Evolutionary conservation across 331 rosid species (phyloP).

Genomic region (Telfairia occidentalis): DNA sequence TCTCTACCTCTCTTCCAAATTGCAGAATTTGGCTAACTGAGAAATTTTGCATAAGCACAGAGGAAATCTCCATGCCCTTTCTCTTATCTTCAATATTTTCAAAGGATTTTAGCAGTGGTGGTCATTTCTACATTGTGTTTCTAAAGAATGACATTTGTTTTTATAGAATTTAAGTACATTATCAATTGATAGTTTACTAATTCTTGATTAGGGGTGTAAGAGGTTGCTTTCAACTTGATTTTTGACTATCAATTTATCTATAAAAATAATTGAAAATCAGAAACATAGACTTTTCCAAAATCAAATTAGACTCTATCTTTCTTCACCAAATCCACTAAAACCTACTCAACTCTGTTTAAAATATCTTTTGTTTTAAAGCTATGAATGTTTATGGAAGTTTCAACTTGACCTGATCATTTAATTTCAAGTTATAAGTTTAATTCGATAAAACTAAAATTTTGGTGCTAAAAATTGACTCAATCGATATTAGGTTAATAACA

Average conservation of each 20-base stretch:
- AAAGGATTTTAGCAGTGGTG: no score
- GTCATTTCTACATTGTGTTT: no score
- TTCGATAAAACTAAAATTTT: background rate
- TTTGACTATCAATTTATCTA: background rate
- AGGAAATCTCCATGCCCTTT: background rate
- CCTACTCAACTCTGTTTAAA: no score
- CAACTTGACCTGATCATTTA: no score
- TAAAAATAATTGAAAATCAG: background rate
- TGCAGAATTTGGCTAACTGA: background rate
- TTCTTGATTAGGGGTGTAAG: background rate
- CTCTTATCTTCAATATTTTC: no score
- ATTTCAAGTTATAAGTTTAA: background rate
- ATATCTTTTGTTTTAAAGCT: background rate
- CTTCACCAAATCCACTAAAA: background rate
- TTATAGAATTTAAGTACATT: no score
- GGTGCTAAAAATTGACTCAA: no score
- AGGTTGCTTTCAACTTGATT: background rate
- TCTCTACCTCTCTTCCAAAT: background rate
- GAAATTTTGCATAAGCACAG: background rate
- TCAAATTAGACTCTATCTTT: background rate
- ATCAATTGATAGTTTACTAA: no score
- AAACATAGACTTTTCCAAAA: background rate
- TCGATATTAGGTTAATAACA: no score
- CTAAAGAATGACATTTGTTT: no score
- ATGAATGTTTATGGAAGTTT: background rate